phyloP scores from a whole-genome alignment of 1,284 basidiomycete species.

The Tetrapyrgos nigripes region DNA sequence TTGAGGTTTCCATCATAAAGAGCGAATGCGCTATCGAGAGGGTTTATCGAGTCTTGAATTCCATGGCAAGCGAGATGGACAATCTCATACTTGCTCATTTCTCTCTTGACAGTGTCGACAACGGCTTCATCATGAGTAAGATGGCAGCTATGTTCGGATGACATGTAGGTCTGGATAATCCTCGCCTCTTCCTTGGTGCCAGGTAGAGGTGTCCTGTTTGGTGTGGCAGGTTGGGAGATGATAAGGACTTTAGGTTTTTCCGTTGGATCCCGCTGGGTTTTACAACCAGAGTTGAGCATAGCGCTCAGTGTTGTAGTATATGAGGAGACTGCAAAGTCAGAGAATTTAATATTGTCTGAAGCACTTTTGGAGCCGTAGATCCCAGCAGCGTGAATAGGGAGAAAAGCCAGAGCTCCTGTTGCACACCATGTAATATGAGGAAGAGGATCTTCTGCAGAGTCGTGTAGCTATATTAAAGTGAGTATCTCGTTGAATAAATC shows the following conservation, averaged over 20 bases:
- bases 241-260: not conserved
- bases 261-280: not conserved
- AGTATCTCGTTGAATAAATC: too few species aligned
- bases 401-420: constrained; percentile 35
- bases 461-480: too few species aligned
- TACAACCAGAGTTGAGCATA: not conserved
- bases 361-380: too few species aligned
- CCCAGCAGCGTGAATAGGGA: constrained; percentile 42
- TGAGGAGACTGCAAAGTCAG: too few species aligned
- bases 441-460: too few species aligned
- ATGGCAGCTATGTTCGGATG: not conserved
- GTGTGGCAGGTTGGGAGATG: too few species aligned
- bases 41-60: constrained; percentile 16
- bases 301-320: too few species aligned
- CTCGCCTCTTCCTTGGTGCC: not conserved
- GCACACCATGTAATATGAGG: constrained; percentile 38
- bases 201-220: not conserved
- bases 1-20: too few species aligned
- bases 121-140: constrained; percentile 8
- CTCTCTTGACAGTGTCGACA: too few species aligned
- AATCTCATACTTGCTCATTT: constrained; percentile 2
- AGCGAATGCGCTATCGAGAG: too few species aligned
- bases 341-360: too few species aligned
- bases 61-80: constrained; percentile 26
- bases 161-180: not conserved